A percentile compares a stretch with the other conserved stretches of the same genome.
These are phyloP conservation scores for Fusarium dimerum DNA, from an alignment of 2,329 filamentous ascomycete genomes.

Conservation along the genomic window DNA sequence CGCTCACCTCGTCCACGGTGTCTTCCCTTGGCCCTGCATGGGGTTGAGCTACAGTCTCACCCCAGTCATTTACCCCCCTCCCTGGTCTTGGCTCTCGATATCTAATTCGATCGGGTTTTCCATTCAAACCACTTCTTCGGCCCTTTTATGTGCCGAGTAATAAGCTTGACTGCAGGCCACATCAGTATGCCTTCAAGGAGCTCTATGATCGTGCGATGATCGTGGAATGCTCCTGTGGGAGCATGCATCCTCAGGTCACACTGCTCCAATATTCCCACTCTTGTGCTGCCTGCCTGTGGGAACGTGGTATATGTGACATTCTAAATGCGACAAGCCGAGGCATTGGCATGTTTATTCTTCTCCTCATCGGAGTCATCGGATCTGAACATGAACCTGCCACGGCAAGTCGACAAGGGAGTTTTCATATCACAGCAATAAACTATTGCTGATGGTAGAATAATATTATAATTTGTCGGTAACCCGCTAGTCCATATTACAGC, in stretches of 20 bases:
- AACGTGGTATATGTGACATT: not conserved
- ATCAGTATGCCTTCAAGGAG: not conserved
- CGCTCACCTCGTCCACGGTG: no score
- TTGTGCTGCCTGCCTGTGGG: not conserved
- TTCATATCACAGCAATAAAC: not conserved
- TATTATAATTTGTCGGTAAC: no score
- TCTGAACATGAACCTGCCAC: no score
- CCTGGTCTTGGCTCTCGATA: no score
- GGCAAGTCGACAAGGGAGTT: not conserved
- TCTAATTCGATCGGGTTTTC: not conserved
- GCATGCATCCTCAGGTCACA: not conserved
- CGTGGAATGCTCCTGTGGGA: no score
- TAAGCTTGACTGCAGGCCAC: not conserved
- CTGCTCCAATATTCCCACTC: not conserved
- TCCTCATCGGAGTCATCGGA: not conserved
- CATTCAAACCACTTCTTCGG: not conserved
- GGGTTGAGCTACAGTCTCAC: no score
- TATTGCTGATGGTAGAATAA: no score
- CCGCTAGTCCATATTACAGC: no score
- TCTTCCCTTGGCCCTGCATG: no score
- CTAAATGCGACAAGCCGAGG: not conserved
- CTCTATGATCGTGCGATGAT: not conserved
- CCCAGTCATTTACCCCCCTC: no score
- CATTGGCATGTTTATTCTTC: not conserved
- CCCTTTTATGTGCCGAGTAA: not conserved